Evolutionary conservation across 257 asterid species (phyloP).

Genomic region (Solanum pinnatisectum): DNA sequence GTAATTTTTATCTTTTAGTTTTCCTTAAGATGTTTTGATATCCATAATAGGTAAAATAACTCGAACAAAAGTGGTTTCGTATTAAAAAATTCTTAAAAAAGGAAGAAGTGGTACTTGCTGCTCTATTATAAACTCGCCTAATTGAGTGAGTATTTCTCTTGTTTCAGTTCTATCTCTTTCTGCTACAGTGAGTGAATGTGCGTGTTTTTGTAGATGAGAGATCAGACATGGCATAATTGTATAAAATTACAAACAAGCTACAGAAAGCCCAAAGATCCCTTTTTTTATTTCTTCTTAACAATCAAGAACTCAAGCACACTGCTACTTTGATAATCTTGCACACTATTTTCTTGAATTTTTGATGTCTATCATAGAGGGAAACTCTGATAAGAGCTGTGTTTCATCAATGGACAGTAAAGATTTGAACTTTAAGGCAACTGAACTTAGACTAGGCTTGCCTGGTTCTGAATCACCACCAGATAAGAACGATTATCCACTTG

Average conservation of each 20-base stretch:
- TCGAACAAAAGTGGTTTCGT: too few species aligned
- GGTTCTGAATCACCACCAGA: constrained; percentile 24
- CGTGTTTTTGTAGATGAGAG: neutral
- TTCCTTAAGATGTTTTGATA: too few species aligned
- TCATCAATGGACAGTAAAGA: constrained; percentile 13
- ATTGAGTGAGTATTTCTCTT: too few species aligned
- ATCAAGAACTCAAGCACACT: neutral
- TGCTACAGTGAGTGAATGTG: neutral
- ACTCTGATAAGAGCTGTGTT: constrained; percentile 15
- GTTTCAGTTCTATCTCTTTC: neutral
- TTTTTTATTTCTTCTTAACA: neutral
- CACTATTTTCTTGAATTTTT: neutral
- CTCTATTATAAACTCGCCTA: rapidly evolving
- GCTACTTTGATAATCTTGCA: neutral
- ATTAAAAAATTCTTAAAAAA: too few species aligned
- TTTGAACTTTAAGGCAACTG: constrained; percentile 42
- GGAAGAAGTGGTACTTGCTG: rapidly evolving
- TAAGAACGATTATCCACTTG: neutral
- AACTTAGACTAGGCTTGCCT: constrained; percentile 36
- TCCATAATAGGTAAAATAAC: too few species aligned
- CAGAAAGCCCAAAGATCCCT: neutral
- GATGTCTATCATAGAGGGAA: constrained; percentile 19
- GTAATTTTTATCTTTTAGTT: too few species aligned
- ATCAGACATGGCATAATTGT: neutral
- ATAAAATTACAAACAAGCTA: neutral